Base-by-base conservation (phyloP, 331 rosid species). In the Prunus yedoensis region DNA sequence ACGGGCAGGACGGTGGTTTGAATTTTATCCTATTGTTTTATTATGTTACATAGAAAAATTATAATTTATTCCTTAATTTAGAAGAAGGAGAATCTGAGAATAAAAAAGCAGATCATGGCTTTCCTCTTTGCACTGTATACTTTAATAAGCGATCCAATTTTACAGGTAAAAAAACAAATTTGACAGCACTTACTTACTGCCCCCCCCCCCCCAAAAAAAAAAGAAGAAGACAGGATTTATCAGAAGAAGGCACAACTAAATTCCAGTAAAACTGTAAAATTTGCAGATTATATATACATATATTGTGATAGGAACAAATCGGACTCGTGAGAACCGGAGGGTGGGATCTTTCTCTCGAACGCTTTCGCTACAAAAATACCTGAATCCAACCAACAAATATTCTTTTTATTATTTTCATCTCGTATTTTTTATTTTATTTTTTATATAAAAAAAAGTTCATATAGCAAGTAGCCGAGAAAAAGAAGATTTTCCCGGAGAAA, bases 401-500 rank as follows among this genome's bases (percentile, higher is more conserved):
- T 56, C 3, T 56, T 56, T 52, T 17, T 15, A 52, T 17, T 5
- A 18, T 57, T 0, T 61, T 61, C 6, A 43, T 28, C 43, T 49
- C 18, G 53, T 3, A 16, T 13, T 61, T 17, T 32, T 62, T 16
- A 14, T 8, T n/a, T 54, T 28, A 14, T 3, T 28, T 14, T 62
- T 62, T 62, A 15, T 7, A 8, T 16, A 62, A 30, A 12, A 10
- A 18, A 10, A 18, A 62, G 4, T 41, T 41, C 70, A 66, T 10
- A 41, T 4, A 41, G 2, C 52, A 41, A 43, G 50, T 57, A 47
- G 12, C 57, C 53, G 32, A 72, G 65, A 51, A 60, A 49, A 10
- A 14, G 10, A 35, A 66, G 21, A 8, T 76, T 80, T 73, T 56
- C 77, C 75, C 41, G 70, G 70, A 81, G 69, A 61, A 82, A 74